Evolutionary conservation across 73 alveolate species (phyloP), one percentile per base, ranked within the genome.

Genomic region (Paramecium sonneborni): DNA sequence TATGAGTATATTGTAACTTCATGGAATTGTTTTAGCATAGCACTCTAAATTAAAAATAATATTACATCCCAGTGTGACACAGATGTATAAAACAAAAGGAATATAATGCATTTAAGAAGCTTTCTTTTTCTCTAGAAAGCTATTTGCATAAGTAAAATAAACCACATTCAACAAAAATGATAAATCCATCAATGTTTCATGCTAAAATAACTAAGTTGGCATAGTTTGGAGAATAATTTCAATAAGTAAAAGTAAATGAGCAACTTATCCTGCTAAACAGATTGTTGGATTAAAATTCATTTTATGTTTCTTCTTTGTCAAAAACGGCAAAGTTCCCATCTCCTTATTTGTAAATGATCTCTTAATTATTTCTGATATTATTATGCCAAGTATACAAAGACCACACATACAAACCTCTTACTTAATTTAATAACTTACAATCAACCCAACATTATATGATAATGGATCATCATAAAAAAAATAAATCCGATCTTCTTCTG

Each of bases 381-480:
- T n/a, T 37, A 72, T 41, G 20, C 86, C 86, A 23, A 72, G 20
- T 35, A 72, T 35, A 38, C 86, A 72, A n/a, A 72, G 86, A 21
- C 20, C 21, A 35, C 86, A 20, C 86, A 72, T 72, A 34, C 86
- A 72, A 72, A 37, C 57, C 86, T 72, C 57, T 72, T 72, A 72
- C 6, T 35, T 35, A 72, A 21, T 3, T 41, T 34, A 72, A 28
- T 72, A 15, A 62, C 12, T 72, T 72, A 72, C 86, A 35, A 72
- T 38, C 26, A 72, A 37, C 14, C 58, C 55, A 15, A 72, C 18
- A 38, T 72, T 38, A 15, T 32, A 37, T 20, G 58, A 35, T 37
- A 72, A 7, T 12, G 86, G 86, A 72, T 72, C 86, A 72, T 72
- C 86, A 72, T 35, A 72, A 72, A 72, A 72, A 38, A 72, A 72